Evolutionary conservation across 352 stramenopile genomes (phyloP).

Genomic region (Pythium sukuiense): DNA sequence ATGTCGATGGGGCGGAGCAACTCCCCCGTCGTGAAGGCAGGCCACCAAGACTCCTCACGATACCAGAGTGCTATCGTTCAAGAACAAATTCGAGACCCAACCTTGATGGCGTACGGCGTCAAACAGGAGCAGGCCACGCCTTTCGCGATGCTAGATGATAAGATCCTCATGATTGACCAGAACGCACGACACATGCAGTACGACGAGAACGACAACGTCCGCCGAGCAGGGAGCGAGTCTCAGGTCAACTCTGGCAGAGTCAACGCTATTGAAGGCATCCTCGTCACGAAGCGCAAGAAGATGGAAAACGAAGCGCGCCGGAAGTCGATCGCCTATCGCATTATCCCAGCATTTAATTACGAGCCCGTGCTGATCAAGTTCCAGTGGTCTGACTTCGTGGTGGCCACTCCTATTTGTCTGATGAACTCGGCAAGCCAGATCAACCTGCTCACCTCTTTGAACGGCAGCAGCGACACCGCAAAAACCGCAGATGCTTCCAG

Average conservation of each 20-base stretch:
- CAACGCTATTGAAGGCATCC: conserved; percentile 33
- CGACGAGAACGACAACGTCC: conserved; percentile 35
- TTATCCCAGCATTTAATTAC: conserved; percentile 72
- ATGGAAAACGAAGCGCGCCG: conserved; percentile 57
- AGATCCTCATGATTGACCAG: conserved; percentile 53
- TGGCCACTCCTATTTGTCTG: conserved; percentile 47
- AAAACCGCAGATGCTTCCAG: not conserved
- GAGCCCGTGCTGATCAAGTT: conserved; percentile 62
- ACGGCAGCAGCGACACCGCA: not conserved
- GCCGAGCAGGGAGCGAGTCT: not conserved
- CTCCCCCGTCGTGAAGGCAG: conserved; percentile 1
- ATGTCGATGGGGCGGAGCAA: conserved; percentile 2
- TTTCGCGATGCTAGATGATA: conserved; percentile 54
- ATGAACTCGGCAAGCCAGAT: conserved; percentile 24
- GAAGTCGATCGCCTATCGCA: conserved; percentile 58
- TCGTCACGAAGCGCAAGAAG: conserved; percentile 62
- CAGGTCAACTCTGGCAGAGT: conserved; percentile 1
- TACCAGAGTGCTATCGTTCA: conserved; percentile 25
- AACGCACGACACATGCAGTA: conserved; percentile 46
- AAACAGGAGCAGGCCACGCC: conserved; percentile 47
- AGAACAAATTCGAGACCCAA: conserved; percentile 27
- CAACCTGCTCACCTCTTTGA: conserved; percentile 18
- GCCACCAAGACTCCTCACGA: conserved; percentile 13
- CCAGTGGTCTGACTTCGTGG: conserved; percentile 74
- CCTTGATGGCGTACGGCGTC: conserved; percentile 56